Evolutionary conservation across 2,329 filamentous ascomycete genomes (phyloP).

Genomic region (Xylaria digitata): DNA sequence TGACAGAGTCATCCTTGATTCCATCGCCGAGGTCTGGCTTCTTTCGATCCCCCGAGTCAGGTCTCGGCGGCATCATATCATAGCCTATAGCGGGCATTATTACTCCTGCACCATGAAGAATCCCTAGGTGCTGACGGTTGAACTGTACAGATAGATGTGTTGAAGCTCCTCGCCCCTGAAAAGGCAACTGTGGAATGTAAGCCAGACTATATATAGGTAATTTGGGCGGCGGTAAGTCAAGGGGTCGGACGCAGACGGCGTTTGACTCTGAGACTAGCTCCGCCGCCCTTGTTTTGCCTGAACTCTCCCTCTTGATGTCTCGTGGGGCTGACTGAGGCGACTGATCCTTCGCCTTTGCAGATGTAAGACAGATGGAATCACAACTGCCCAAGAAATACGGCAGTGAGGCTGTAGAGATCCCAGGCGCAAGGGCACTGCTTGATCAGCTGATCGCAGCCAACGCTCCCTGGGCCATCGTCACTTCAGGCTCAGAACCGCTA

Average conservation of each 20-base stretch:
- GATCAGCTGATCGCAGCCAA: constrained; percentile 69
- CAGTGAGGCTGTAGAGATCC: constrained; percentile 83
- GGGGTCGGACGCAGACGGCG: constrained; percentile 21
- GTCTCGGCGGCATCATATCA: constrained; percentile 22
- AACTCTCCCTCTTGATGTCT: constrained; percentile 28
- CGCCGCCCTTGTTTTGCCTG: constrained; percentile 12
- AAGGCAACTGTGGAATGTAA: constrained; percentile 94
- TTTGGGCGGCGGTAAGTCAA: constrained; percentile 7
- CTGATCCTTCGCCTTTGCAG: constrained; percentile 56
- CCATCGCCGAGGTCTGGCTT: neutral
- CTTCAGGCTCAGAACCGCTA: constrained; percentile 75
- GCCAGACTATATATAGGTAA: constrained; percentile 49
- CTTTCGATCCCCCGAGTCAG: constrained; percentile 12
- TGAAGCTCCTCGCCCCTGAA: constrained; percentile 81
- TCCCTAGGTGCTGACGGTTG: constrained; percentile 16
- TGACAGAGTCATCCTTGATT: neutral
- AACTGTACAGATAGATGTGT: constrained; percentile 74
- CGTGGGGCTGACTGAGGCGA: constrained; percentile 31
- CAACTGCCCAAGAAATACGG: constrained; percentile 82
- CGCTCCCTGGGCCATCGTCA: constrained; percentile 88
- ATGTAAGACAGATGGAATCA: constrained; percentile 82
- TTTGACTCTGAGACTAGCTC: constrained; percentile 20
- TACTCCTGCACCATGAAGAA: neutral
- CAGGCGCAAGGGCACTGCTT: constrained; percentile 80
- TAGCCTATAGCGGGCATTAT: constrained; percentile 9